These are phyloP conservation scores for Tylopilus plumbeoviolaceoides DNA, from an alignment of 768 basidiomycete genomes.

Conservation along the genomic window DNA sequence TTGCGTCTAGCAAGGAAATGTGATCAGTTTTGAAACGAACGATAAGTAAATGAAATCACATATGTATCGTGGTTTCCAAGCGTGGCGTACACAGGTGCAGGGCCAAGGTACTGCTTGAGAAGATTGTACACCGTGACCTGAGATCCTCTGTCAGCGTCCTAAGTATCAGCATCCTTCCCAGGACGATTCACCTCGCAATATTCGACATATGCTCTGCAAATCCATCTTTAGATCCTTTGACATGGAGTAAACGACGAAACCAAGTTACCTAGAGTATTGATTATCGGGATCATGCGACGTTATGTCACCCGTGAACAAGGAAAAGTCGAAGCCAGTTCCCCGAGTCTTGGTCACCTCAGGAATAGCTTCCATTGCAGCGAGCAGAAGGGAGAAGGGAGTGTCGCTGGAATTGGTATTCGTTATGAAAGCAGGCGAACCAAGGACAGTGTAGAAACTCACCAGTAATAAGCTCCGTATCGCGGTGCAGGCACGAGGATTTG, in stretches of 20 bases:
- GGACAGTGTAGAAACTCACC: background rate
- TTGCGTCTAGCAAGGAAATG: slow-evolving; percentile 9
- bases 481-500: slow-evolving; percentile 51
- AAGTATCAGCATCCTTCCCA: background rate
- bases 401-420: slow-evolving; percentile 38
- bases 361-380: slow-evolving; percentile 60
- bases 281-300: slow-evolving; percentile 70
- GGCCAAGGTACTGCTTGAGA: slow-evolving; percentile 52
- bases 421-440: background rate
- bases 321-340: slow-evolving; percentile 57
- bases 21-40: background rate
- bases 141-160: background rate
- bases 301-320: slow-evolving; percentile 69
- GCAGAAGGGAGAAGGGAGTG: slow-evolving; percentile 51
- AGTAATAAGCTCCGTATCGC: slow-evolving; percentile 49
- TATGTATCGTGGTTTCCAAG: slow-evolving; percentile 76
- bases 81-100: slow-evolving; percentile 62
- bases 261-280: slow-evolving; percentile 52
- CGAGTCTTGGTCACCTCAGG: slow-evolving; percentile 60
- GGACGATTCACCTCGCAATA: slow-evolving; percentile 50
- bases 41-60: slow-evolving; percentile 26
- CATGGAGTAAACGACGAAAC: background rate
- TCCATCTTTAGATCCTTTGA: background rate
- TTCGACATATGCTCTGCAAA: slow-evolving; percentile 48
- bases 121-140: slow-evolving; percentile 60